Conservation (phyloP, 1,284 basidiomycete genomes). For the Pisolithus thermaeus region DNA sequence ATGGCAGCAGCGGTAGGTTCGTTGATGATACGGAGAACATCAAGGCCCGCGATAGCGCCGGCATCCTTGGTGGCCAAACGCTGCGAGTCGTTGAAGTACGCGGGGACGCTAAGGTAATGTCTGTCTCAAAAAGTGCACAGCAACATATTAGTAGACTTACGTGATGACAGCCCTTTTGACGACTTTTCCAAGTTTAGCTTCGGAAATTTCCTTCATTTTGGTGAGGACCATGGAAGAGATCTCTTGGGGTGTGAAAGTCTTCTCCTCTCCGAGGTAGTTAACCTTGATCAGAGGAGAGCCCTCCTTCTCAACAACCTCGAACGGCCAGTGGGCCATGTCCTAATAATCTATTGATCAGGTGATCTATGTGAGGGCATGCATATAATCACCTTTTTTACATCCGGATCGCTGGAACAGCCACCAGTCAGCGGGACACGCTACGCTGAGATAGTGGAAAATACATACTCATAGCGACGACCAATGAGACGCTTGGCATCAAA, state of each 20-base stretch:
- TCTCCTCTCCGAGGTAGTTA: constrained; percentile 88
- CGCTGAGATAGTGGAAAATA: constrained; percentile 9
- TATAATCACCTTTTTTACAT: constrained; percentile 71
- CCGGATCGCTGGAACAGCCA: constrained; percentile 56
- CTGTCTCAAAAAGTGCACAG: neutral
- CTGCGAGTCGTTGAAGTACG: constrained; percentile 98
- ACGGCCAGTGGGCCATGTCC: constrained; percentile 92
- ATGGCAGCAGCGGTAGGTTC: constrained; percentile 95
- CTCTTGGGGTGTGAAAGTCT: constrained; percentile 95
- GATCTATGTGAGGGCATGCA: neutral
- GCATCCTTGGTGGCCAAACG: constrained; percentile 95
- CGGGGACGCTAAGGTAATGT: constrained; percentile 60
- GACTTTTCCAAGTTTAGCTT: constrained; percentile 94
- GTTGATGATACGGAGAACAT: constrained; percentile 97
- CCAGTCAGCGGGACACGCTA: constrained; percentile 9
- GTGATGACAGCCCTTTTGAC: constrained; percentile 96
- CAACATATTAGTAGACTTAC: constrained; percentile 36
- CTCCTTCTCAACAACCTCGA: constrained; percentile 89
- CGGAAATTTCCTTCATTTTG: constrained; percentile 99
- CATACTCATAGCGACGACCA: constrained; percentile 90
- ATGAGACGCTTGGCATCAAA: constrained; percentile 98
- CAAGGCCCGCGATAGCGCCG: constrained; percentile 87
- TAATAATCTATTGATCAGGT: constrained; percentile 24
- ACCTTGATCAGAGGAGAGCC: constrained; percentile 97
- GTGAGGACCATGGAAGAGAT: constrained; percentile 98